These are phyloP conservation scores for Telfairia occidentalis DNA, from an alignment of 331 rosid species.

Conservation along the genomic window DNA sequence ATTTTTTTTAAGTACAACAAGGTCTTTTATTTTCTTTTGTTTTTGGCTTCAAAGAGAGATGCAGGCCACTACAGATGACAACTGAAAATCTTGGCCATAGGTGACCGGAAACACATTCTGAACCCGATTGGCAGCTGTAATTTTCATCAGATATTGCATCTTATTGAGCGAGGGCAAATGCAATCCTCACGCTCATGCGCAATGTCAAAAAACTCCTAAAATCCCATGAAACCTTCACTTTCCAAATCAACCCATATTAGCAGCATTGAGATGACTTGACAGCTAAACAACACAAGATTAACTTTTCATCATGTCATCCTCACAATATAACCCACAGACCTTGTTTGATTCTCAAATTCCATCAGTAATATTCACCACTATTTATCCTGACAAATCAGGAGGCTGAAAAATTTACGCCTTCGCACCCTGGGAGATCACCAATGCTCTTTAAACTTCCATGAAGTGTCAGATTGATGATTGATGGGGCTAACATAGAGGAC, in stretches of 20 bases:
- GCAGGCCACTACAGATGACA: background rate
- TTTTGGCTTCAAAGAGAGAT: background rate
- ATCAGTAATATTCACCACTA: constrained; percentile 40
- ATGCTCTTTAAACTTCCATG: background rate
- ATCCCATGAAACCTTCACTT: constrained; percentile 39
- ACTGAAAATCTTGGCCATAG: background rate
- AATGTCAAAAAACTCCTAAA: constrained; percentile 55
- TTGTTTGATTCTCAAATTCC: constrained; percentile 38
- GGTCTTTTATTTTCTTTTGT: background rate
- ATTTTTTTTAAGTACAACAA: background rate
- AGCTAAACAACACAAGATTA: constrained; percentile 43
- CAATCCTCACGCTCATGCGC: background rate
- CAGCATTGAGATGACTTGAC: constrained; percentile 47
- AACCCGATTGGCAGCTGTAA: background rate
- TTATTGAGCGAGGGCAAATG: background rate
- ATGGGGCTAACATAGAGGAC: background rate
- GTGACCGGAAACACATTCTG: background rate
- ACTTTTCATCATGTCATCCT: constrained; percentile 48
- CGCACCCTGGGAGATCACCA: background rate
- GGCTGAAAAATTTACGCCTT: background rate
- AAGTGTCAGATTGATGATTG: background rate
- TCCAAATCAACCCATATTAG: constrained; percentile 30
- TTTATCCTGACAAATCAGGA: constrained; percentile 37
- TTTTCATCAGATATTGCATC: background rate
- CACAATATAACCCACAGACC: constrained; percentile 46